A percentile compares a stretch with the other conserved stretches of the same genome.
Conservation (phyloP, 2,329 filamentous ascomycete genomes). For the Penicillium sp. region DNA sequence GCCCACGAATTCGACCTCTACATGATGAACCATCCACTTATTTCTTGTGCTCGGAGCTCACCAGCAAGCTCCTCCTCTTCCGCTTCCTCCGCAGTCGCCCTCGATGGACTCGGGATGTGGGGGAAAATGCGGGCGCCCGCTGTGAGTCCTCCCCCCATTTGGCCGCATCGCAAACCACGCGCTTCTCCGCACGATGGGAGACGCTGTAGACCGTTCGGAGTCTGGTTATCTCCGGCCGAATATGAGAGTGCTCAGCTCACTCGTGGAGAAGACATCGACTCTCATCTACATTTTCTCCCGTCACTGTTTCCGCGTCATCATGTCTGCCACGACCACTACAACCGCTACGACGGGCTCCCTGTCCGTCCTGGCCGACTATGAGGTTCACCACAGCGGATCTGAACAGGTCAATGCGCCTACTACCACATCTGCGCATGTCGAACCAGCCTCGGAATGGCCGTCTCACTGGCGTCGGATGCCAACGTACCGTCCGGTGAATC, state of each 20-base stretch:
- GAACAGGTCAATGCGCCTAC: not conserved
- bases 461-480: conserved; percentile 45
- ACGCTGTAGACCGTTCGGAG: not conserved
- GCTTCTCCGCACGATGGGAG: not conserved
- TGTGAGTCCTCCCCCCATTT: not conserved
- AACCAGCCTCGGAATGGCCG: conserved; percentile 40
- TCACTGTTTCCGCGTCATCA: conserved; percentile 8
- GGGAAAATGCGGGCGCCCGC: conserved; percentile 15
- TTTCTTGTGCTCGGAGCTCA: conserved; percentile 5
- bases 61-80: not conserved
- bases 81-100: not conserved
- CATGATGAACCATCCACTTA: not conserved
- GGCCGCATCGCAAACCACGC: not conserved
- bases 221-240: conserved; percentile 1
- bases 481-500: conserved; percentile 43
- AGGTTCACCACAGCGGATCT: conserved; percentile 22
- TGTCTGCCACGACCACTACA: conserved; percentile 17
- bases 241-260: not conserved
- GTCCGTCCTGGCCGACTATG: conserved; percentile 23
- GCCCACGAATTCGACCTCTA: not conserved
- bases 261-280: not conserved
- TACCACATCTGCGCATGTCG: not conserved
- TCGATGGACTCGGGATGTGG: conserved; percentile 18
- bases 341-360: conserved; percentile 12
- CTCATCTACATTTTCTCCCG: conserved; percentile 4